Evolutionary conservation across 345 rosid species (phyloP), one percentile per base, ranked within the genome.

Genomic region (Moringa oleifera): DNA sequence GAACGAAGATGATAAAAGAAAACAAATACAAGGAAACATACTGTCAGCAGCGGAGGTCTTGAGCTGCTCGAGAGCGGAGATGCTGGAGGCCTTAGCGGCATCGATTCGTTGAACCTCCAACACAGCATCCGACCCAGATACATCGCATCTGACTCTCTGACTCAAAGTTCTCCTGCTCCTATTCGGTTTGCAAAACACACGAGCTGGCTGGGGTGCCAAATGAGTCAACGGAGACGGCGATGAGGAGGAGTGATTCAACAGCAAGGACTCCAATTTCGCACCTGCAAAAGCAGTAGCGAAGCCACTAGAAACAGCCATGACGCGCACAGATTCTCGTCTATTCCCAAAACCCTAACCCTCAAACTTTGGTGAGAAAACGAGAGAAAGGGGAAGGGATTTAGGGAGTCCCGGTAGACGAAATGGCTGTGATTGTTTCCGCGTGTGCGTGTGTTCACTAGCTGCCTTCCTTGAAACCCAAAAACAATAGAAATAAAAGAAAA

Each of bases 61-160:
- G 71, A 86, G 89, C 59, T 73, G 93, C 61, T 84, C 85, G 6
- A 86, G 89, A 54, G 89, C 93, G 7, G 87, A 80, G 71, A 70
- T 33, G 63, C 69, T 70, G 68, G 87, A 71, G 19, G 73, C 78
- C 50, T 77, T 75, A 18, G 78, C 47, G 1, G 67, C 24, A 60
- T 59, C 70, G 23, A 57, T 19, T 12, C 16, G 47, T 18, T 62
- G 61, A 8, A 54, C 56, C 23, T n/a, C 63, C 54, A 70, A 25
- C 28, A 23, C 58, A 21, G 72, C 67, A 23, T 68, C 65, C 25
- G 83, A 65, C 6, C 68, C n/a, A 41, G 77, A 61, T 55, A 72
- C 75, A 50, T 76, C 83, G 41, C 83, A 80, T 68, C 80, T 73
- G 15, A 80, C 74, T 60, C 49, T 73, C 62, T 67, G 84, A 53